Percentiles rank a stretch among this genome's conserved stretches.
phyloP scores from a whole-genome alignment of 257 asterid species.

The Coffea canephora region DNA sequence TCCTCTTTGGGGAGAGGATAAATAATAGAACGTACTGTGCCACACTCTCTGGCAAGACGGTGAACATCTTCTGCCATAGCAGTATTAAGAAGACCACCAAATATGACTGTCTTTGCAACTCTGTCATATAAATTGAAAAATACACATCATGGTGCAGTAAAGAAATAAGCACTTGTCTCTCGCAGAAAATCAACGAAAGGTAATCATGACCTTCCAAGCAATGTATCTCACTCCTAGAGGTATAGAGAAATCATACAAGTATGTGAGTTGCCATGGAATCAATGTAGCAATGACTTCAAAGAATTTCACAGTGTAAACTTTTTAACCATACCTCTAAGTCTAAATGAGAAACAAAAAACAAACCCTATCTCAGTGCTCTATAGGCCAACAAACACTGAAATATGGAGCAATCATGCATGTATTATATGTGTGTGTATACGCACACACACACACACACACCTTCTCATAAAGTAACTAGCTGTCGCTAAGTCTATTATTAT shows the following conservation, averaged over 20 bases:
- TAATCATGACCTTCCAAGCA: neutral
- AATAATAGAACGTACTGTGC: conserved; percentile 59
- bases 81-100: conserved; percentile 72
- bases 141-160: conserved; percentile 4
- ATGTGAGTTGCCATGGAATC: neutral
- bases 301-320: neutral
- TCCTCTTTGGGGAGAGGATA: conserved; percentile 82
- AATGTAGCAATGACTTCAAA: neutral
- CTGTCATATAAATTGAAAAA: conserved; percentile 39
- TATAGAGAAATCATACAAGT: neutral
- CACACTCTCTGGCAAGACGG: conserved; percentile 55
- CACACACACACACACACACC: no score
- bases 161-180: neutral
- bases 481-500: neutral
- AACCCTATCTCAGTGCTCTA: neutral
- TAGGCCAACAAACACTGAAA: neutral
- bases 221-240: neutral
- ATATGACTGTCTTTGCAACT: conserved; percentile 84
- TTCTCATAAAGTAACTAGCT: neutral
- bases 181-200: conserved; percentile 11
- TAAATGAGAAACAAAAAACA: neutral
- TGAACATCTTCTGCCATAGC: conserved; percentile 88
- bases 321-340: neutral
- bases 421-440: neutral
- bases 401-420: neutral